A percentile compares a stretch with the other conserved stretches of the same genome.
Evolutionary conservation across 805 yeast species (phyloP).

Genomic region (Candida odintsovae): DNA sequence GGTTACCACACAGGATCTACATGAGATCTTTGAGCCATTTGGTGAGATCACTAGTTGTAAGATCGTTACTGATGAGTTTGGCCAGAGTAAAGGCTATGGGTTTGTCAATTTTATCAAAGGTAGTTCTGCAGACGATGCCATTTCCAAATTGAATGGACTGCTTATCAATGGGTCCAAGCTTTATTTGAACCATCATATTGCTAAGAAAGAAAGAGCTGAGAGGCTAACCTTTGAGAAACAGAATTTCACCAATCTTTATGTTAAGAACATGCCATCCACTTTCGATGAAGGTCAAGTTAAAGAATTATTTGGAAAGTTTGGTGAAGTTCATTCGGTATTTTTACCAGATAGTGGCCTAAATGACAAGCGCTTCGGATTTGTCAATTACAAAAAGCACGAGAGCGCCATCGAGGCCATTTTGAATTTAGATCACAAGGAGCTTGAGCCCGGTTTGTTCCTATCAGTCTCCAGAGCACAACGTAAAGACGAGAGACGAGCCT

Average conservation of each 20-base stretch:
- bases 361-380: slow-evolving; percentile 37
- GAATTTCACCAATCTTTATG: slow-evolving; percentile 47
- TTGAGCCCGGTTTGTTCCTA: slow-evolving; percentile 26
- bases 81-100: slow-evolving; percentile 50
- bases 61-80: slow-evolving; percentile 39
- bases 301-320: slow-evolving; percentile 39
- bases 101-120: slow-evolving; percentile 55
- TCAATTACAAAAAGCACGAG: slow-evolving; percentile 41
- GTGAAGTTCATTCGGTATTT: slow-evolving; percentile 45
- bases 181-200: slow-evolving; percentile 55
- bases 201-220: slow-evolving; percentile 49
- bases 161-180: slow-evolving; percentile 28
- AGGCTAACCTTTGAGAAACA: slow-evolving; percentile 37
- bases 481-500: slow-evolving; percentile 26
- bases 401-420: slow-evolving; percentile 42
- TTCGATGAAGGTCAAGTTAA: slow-evolving; percentile 32
- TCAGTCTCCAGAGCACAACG: slow-evolving; percentile 43
- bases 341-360: slow-evolving; percentile 35
- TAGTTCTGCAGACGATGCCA: slow-evolving; percentile 54
- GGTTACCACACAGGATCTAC: slow-evolving; percentile 32
- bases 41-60: slow-evolving; percentile 41
- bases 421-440: slow-evolving; percentile 38
- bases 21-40: slow-evolving; percentile 30
- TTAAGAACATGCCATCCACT: slow-evolving; percentile 39
- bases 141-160: slow-evolving; percentile 45